These are phyloP conservation scores for Boletus hoseneyae DNA, from an alignment of 1,284 basidiomycete genomes.

Conservation along the genomic window DNA sequence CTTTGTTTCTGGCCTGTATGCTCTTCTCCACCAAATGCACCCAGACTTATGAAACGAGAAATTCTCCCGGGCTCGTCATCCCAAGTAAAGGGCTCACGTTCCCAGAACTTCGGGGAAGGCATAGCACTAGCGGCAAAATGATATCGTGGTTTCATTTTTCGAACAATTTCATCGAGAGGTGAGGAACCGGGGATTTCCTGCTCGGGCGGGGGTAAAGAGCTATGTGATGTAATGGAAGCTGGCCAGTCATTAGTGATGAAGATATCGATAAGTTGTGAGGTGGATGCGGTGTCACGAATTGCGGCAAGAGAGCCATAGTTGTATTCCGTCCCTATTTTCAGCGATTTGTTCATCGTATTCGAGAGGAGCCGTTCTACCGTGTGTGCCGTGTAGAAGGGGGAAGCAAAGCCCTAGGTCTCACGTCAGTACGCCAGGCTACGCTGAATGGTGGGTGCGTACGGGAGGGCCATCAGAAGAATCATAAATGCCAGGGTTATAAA, in stretches of 20 bases:
- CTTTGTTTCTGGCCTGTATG: conserved; percentile 69
- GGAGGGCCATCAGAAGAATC: conserved; percentile 54
- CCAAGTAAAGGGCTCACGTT: conserved; percentile 88
- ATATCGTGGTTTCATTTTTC: conserved; percentile 69
- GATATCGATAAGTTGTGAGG: conserved; percentile 75
- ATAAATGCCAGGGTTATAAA: conserved; percentile 64
- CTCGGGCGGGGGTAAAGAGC: conserved; percentile 48
- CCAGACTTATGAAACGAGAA: conserved; percentile 80
- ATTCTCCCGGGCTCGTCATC: conserved; percentile 64
- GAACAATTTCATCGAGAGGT: conserved; percentile 67
- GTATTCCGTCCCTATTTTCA: conserved; percentile 31
- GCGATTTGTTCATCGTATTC: conserved; percentile 55
- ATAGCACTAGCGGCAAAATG: conserved; percentile 69
- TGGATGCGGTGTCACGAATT: conserved; percentile 55
- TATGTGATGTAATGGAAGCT: conserved; percentile 62
- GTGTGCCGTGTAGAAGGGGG: conserved; percentile 67
- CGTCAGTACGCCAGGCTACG: conserved; percentile 2
- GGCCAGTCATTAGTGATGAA: conserved; percentile 83
- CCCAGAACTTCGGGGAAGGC: conserved; percentile 76
- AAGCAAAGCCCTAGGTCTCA: conserved; percentile 57
- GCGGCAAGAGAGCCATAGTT: conserved; percentile 66
- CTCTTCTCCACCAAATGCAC: conserved; percentile 73
- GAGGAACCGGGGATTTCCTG: conserved; percentile 45
- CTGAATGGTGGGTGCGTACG: conserved; percentile 38
- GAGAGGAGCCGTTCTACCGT: conserved; percentile 71